phyloP scores from a whole-genome alignment of 2,329 filamentous ascomycete genomes.

The Colletotrichum sublineola region DNA sequence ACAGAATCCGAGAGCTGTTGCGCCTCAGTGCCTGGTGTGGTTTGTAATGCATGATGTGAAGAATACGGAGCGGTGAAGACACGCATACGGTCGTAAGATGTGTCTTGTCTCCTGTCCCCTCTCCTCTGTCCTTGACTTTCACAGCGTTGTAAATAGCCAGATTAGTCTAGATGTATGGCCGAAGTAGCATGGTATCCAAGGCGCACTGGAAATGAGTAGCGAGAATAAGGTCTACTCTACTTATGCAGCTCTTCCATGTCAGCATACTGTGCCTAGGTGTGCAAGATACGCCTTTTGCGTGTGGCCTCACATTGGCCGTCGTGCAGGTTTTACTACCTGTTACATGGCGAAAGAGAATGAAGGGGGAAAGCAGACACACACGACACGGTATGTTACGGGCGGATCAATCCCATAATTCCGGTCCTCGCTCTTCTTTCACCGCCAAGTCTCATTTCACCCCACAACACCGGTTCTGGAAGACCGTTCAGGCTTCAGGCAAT shows the following conservation, averaged over 20 bases:
- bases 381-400: not conserved
- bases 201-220: not conserved
- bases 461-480: too few relatives aligned
- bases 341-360: not conserved
- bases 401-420: not conserved
- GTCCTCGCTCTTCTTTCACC: not conserved
- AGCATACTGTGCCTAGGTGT: constrained; percentile 5
- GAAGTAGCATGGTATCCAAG: constrained; percentile 1
- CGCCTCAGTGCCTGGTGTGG: not conserved
- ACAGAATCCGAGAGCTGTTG: not conserved
- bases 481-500: too few relatives aligned
- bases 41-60: not conserved
- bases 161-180: constrained; percentile 6
- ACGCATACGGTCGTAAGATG: not conserved
- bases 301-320: constrained; percentile 8
- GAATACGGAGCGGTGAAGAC: not conserved
- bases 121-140: constrained; percentile 3
- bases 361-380: not conserved
- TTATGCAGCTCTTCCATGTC: constrained; percentile 2
- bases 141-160: not conserved
- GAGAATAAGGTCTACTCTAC: not conserved
- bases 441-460: not conserved
- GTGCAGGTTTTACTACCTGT: not conserved
- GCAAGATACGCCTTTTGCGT: constrained; percentile 17
- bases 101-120: not conserved